Evolutionary conservation across 805 yeast species (phyloP).

Genomic region (Wickerhamomyces tratensis): DNA sequence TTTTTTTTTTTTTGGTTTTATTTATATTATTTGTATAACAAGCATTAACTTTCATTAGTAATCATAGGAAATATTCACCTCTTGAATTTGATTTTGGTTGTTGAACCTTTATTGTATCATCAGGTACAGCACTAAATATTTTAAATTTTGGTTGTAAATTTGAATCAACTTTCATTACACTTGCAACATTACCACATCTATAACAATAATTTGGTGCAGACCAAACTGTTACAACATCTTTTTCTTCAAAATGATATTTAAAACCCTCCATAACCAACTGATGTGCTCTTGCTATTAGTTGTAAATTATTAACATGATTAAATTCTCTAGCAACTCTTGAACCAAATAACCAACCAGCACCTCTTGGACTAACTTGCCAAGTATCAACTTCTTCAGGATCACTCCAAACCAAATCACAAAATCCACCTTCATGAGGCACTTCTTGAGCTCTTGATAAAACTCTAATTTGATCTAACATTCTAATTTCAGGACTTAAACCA

Average conservation of each 20-base stretch:
- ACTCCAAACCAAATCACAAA: slow-evolving; percentile 95
- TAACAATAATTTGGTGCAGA: slow-evolving; percentile 96
- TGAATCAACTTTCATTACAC: slow-evolving; percentile 96
- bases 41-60: not conserved
- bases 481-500: slow-evolving; percentile 93
- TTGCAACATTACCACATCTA: slow-evolving; percentile 97
- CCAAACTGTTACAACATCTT: slow-evolving; percentile 86
- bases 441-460: slow-evolving; percentile 88
- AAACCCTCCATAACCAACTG: slow-evolving; percentile 98
- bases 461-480: slow-evolving; percentile 85
- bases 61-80: slow-evolving; percentile 22
- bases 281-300: slow-evolving; percentile 90
- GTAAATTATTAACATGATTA: slow-evolving; percentile 86
- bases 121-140: slow-evolving; percentile 96
- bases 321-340: slow-evolving; percentile 90
- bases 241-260: slow-evolving; percentile 90
- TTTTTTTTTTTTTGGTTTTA: no score
- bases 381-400: slow-evolving; percentile 97
- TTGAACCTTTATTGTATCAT: slow-evolving; percentile 73
- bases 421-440: slow-evolving; percentile 98
- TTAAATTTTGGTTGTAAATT: slow-evolving; percentile 83
- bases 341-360: slow-evolving; percentile 98
- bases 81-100: slow-evolving; percentile 23
- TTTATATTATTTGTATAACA: no score
- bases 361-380: slow-evolving; percentile 97